phyloP scores from a whole-genome alignment of 768 basidiomycete genomes.

The Calocybe cyanea region DNA sequence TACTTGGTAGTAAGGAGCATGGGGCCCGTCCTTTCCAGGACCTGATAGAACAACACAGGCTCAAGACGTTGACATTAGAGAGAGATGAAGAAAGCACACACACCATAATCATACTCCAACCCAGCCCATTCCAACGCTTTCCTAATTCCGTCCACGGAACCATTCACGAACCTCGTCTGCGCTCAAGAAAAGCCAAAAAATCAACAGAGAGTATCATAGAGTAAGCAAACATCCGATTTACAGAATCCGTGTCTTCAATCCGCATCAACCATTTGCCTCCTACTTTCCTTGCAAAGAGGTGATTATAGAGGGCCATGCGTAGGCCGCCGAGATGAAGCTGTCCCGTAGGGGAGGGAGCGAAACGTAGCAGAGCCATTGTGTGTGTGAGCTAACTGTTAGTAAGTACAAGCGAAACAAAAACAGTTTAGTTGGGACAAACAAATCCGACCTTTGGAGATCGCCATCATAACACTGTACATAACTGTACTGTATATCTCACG shows the following conservation, averaged over 20 bases:
- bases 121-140: constrained; percentile 86
- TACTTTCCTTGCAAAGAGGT: constrained; percentile 76
- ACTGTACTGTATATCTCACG: no score
- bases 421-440: no score
- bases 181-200: not conserved
- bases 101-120: constrained; percentile 88
- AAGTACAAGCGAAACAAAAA: no score
- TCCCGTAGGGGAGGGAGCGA: constrained; percentile 97
- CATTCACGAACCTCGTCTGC: constrained; percentile 78
- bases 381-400: no score
- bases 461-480: no score
- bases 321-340: constrained; percentile 92
- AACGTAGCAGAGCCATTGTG: constrained; percentile 68
- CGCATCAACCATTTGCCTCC: constrained; percentile 89
- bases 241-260: constrained; percentile 94
- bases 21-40: constrained; percentile 69
- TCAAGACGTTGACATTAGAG: not conserved
- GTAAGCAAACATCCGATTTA: constrained; percentile 29
- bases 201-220: no score
- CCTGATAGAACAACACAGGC: constrained; percentile 39
- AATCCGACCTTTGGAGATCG: no score
- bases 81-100: constrained; percentile 14
- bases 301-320: constrained; percentile 90
- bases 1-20: constrained; percentile 88
- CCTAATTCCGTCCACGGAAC: constrained; percentile 78